Evolutionary conservation across 2,329 filamentous ascomycete genomes (phyloP).

Genomic region (Ustulina deusta): DNA sequence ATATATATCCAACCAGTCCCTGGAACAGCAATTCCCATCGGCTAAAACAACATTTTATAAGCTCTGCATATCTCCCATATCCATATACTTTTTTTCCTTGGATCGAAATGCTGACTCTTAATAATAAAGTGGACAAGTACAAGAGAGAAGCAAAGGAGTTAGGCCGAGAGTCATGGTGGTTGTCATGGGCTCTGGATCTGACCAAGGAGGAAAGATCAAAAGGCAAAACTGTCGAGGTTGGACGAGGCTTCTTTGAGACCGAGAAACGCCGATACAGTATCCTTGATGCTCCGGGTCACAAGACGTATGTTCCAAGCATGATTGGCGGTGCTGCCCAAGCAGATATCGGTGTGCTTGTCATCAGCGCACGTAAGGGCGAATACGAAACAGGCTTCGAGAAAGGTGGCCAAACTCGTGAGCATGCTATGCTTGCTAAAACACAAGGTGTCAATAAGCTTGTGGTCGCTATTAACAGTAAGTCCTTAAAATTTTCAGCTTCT

Average conservation of each 20-base stretch:
- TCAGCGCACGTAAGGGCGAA: slow-evolving; percentile 96
- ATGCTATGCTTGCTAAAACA: slow-evolving; percentile 97
- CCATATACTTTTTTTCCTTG: neutral
- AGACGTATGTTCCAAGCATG: slow-evolving; percentile 98
- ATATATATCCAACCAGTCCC: too few relatives aligned
- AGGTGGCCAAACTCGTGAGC: slow-evolving; percentile 95
- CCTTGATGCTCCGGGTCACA: slow-evolving; percentile 95
- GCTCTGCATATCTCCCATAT: neutral
- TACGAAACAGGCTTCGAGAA: slow-evolving; percentile 98
- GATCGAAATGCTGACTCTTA: slow-evolving; percentile 12
- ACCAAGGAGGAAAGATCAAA: slow-evolving; percentile 96
- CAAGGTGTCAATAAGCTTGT: slow-evolving; percentile 98
- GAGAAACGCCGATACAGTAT: slow-evolving; percentile 97
- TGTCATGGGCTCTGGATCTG: slow-evolving; percentile 97
- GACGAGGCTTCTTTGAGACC: slow-evolving; percentile 95
- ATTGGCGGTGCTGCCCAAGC: slow-evolving; percentile 94
- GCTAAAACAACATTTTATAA: neutral
- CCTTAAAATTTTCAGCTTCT: neutral
- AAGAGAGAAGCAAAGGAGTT: slow-evolving; percentile 96
- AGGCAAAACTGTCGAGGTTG: slow-evolving; percentile 98
- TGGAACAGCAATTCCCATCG: too few relatives aligned
- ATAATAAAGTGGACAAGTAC: slow-evolving; percentile 82
- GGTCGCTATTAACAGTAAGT: slow-evolving; percentile 84
- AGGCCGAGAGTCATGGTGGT: slow-evolving; percentile 97
- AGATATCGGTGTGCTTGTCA: slow-evolving; percentile 94